Evolutionary conservation across 2,329 filamentous ascomycete species (phyloP).

Genomic region (Dothistroma pini): DNA sequence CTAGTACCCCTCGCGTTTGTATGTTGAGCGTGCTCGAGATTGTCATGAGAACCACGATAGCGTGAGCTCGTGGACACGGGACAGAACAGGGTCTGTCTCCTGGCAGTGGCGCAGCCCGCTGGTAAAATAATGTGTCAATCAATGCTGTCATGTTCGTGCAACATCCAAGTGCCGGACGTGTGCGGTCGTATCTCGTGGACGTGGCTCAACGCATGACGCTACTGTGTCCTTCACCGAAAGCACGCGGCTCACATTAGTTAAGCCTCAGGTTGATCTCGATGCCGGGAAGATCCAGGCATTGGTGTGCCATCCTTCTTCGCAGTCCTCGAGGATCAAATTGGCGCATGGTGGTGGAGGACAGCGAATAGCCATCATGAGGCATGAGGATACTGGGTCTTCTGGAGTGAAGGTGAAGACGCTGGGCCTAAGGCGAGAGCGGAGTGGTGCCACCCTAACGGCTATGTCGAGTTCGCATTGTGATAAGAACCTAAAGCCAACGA

Average conservation of each 20-base stretch:
- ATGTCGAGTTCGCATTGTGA: background rate
- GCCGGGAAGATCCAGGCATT: constrained; percentile 44
- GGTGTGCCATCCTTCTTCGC: constrained; percentile 33
- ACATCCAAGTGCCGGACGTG: background rate
- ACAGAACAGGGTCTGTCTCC: too few species aligned
- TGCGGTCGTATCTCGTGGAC: background rate
- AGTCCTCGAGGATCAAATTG: constrained; percentile 23
- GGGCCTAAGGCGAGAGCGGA: background rate
- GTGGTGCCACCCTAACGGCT: background rate
- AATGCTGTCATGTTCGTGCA: background rate
- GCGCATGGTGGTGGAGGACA: background rate
- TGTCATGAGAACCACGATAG: too few species aligned
- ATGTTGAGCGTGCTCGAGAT: too few species aligned
- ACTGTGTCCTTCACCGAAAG: constrained; percentile 44
- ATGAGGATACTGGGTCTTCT: constrained; percentile 4
- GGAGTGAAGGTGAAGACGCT: constrained; percentile 2
- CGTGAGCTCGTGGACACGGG: too few species aligned
- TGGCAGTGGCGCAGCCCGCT: too few species aligned
- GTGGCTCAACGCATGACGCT: constrained; percentile 24
- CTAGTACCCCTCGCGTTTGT: too few species aligned
- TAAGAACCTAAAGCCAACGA: background rate
- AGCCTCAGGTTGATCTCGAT: constrained; percentile 38
- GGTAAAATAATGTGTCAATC: too few species aligned
- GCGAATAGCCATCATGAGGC: constrained; percentile 2
- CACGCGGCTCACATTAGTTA: constrained; percentile 47